phyloP scores from a whole-genome alignment of 1,284 basidiomycete genomes.

The Puccinia coronata region DNA sequence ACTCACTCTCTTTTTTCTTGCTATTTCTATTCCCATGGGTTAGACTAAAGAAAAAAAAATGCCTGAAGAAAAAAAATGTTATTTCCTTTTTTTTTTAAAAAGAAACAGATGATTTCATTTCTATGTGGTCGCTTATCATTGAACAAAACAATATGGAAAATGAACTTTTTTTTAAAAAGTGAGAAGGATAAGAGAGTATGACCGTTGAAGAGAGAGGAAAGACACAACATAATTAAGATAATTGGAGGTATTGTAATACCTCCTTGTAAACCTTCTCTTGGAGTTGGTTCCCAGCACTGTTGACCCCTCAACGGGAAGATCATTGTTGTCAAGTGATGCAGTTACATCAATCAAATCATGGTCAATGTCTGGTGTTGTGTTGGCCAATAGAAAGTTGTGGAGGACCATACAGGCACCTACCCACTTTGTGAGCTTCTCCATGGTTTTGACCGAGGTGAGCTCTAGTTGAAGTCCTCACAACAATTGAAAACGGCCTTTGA shows the following conservation, averaged over 20 bases:
- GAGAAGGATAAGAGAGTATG: not conserved
- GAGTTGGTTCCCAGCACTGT: not conserved
- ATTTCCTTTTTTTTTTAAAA: no score
- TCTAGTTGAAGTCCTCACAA: not conserved
- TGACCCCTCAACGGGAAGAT: not conserved
- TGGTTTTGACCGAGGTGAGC: not conserved
- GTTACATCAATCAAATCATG: not conserved
- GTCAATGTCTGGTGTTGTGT: not conserved
- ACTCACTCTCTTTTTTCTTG: no score
- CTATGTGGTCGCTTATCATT: no score
- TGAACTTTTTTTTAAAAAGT: no score
- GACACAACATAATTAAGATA: not conserved
- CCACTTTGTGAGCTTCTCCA: slow-evolving; percentile 13
- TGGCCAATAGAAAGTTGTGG: slow-evolving; percentile 13
- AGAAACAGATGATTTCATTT: no score
- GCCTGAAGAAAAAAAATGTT: no score
- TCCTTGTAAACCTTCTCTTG: not conserved
- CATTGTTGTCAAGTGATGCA: not conserved
- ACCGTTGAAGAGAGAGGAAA: no score
- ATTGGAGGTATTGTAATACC: not conserved
- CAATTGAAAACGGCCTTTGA: not conserved
- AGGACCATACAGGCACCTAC: slow-evolving; percentile 15
- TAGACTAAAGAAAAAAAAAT: no score
- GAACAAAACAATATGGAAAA: no score
- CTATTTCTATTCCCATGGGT: no score